Evolutionary conservation across 805 yeast species (phyloP), one percentile per base, ranked within the genome.

Genomic region (Schizosaccharomyces cryophilus): DNA sequence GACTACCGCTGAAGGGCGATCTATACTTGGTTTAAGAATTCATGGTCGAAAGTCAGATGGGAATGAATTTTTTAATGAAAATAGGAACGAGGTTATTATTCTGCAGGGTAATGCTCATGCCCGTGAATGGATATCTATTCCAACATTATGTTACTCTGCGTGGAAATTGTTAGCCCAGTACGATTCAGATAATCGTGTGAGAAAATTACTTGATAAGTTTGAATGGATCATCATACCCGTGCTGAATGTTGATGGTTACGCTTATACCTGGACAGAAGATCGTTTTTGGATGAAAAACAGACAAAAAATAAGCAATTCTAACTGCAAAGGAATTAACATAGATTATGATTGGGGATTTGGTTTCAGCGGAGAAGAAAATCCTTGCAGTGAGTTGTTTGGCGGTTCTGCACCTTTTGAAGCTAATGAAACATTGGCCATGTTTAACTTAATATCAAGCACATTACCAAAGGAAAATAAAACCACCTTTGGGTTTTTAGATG

Each of bases 191-290:
- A 68, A 67, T 38, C 73, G 74, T 59, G 79, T 76, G 62, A 73
- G 73, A 4, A 70, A 69, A 40, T 80, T 73, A 63, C 70, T 87
- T 63, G 73, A 81, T 58, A 72, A 80, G 56, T 70, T 86, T 62
- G 90, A 87, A 66, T 84, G 85, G 66, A 69, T 85, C 42, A 81
- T 88, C 64, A 76, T 87, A 38, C 96, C 96, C 0, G 85, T 87
- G 13, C 78, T 82, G 70, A 88, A 88, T 67, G 95, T 95, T 0
- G 96, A 88, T 71, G 96, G 96, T 0, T 88, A 88, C 69, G 85
- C 75, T 15, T 84, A 84, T 69, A 76, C 94, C 1, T 88, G 96
- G 95, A 75, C 74, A 1, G 67, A 72, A 31, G 95, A 88, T 69
- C 74, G 35, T 51, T 29, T 19, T 21, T 88, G 96, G 96, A 74